These are phyloP conservation scores for Penicillium macrosclerotiorum DNA, from an alignment of 495 filamentous ascomycete genomes.

Conservation along the genomic window DNA sequence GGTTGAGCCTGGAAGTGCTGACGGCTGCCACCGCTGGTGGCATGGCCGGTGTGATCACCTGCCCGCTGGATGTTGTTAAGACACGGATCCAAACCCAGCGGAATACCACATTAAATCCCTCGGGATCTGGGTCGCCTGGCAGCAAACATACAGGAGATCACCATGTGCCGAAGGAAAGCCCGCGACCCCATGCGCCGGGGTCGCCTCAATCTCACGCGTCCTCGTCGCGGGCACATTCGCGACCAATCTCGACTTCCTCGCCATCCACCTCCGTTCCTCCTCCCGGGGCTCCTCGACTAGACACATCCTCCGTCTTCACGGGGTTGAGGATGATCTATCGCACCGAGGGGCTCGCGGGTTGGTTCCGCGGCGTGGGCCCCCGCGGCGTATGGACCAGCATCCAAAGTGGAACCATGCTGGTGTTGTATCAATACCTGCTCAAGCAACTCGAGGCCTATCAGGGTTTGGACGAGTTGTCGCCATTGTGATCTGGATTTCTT, in stretches of 20 bases:
- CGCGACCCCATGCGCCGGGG: conserved; percentile 29
- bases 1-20: conserved; percentile 76
- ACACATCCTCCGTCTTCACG: conserved; percentile 84
- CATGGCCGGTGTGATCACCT: conserved; percentile 90
- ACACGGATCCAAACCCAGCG: conserved; percentile 96
- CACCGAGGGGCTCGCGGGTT: conserved; percentile 81
- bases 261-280: conserved; percentile 74
- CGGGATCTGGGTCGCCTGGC: conserved; percentile 17
- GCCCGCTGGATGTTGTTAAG: conserved; percentile 95
- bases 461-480: conserved; percentile 24
- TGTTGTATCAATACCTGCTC: conserved; percentile 87
- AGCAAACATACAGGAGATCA: conserved; percentile 26
- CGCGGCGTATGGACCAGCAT: conserved; percentile 96
- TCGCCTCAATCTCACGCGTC: conserved; percentile 26
- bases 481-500: conserved; percentile 19
- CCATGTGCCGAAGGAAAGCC: conserved; percentile 36
- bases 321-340: conserved; percentile 84
- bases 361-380: conserved; percentile 94
- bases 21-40: conserved; percentile 92
- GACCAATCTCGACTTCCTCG: conserved; percentile 80
- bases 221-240: conserved; percentile 37
- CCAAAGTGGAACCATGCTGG: conserved; percentile 94
- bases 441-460: conserved; percentile 64
- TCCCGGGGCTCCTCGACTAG: conserved; percentile 70
- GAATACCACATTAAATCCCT: conserved; percentile 42